These are phyloP conservation scores for Cornus kousa DNA, from an alignment of 148 eudicot species.

Conservation along the genomic window DNA sequence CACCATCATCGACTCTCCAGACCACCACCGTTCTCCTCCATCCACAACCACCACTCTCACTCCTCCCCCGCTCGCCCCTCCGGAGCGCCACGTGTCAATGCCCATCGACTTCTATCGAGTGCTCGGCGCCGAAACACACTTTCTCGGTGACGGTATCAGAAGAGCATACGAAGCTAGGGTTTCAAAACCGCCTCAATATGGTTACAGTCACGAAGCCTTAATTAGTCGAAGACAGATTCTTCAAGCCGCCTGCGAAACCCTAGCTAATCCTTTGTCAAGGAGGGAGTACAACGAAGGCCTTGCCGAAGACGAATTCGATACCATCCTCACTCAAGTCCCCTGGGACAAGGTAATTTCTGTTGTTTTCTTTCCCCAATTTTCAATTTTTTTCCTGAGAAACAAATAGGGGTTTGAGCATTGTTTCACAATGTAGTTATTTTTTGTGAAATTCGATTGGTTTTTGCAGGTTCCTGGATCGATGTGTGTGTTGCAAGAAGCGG, in stretches of 20 bases:
- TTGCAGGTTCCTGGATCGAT: slow-evolving; percentile 92
- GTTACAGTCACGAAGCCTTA: slow-evolving; percentile 75
- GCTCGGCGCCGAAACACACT: slow-evolving; percentile 81
- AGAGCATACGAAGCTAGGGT: slow-evolving; percentile 79
- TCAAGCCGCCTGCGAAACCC: slow-evolving; percentile 85
- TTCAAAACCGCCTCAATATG: slow-evolving; percentile 75
- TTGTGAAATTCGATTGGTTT: slow-evolving; percentile 12
- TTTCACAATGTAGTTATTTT: slow-evolving; percentile 1
- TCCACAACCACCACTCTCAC: slow-evolving; percentile 37
- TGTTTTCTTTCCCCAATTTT: not conserved
- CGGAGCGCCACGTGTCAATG: slow-evolving; percentile 70
- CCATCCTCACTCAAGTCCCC: slow-evolving; percentile 77
- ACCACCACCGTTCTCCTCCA: slow-evolving; percentile 8
- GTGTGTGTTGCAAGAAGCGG: slow-evolving; percentile 91
- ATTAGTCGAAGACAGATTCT: slow-evolving; percentile 81
- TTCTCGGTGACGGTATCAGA: slow-evolving; percentile 81
- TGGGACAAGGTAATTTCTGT: slow-evolving; percentile 62
- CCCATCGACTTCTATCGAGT: slow-evolving; percentile 84
- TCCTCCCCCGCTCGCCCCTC: slow-evolving; percentile 60
- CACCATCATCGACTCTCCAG: slow-evolving; percentile 23
- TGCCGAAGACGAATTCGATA: slow-evolving; percentile 66
- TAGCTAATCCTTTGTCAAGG: slow-evolving; percentile 56
- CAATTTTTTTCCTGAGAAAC: not conserved
- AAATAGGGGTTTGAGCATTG: not conserved
- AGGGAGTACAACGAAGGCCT: slow-evolving; percentile 90